phyloP scores from a whole-genome alignment of 2,329 filamentous ascomycete genomes.

The Ilyonectria robusta region DNA sequence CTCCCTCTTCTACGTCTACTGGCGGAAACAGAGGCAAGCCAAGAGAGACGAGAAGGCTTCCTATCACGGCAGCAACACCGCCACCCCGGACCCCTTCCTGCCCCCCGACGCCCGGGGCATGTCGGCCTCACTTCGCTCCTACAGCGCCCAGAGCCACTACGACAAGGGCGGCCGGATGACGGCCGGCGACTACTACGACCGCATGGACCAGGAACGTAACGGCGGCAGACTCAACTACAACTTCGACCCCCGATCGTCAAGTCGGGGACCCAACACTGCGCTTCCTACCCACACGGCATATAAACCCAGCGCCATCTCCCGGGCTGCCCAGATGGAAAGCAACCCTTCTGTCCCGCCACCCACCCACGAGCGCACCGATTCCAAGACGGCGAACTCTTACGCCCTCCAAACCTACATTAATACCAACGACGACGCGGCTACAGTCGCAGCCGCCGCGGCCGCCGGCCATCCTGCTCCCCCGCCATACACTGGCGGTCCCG shows the following conservation, averaged over 20 bases:
- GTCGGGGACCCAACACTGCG: conserved; percentile 46
- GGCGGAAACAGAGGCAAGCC: conserved; percentile 57
- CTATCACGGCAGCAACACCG: conserved; percentile 28
- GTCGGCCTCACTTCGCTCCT: conserved; percentile 22
- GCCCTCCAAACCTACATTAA: conserved; percentile 16
- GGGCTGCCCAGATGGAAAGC: not conserved
- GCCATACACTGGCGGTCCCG: not conserved
- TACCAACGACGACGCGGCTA: not conserved
- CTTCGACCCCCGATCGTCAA: conserved; percentile 45
- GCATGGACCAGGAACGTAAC: conserved; percentile 50
- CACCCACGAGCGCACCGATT: conserved; percentile 16
- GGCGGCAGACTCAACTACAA: conserved; percentile 43
- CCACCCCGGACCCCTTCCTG: conserved; percentile 42
- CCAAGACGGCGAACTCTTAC: conserved; percentile 13
- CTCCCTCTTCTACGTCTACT: conserved; percentile 64
- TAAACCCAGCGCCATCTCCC: conserved; percentile 53
- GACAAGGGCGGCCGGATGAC: conserved; percentile 44
- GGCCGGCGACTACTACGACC: conserved; percentile 59
- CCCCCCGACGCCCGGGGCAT: conserved; percentile 21
- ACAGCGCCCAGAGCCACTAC: conserved; percentile 19
- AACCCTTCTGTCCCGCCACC: conserved; percentile 28
- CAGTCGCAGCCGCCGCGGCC: not conserved
- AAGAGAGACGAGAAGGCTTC: conserved; percentile 25
- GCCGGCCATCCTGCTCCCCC: conserved; percentile 1
- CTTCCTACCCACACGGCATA: conserved; percentile 67